Evolutionary conservation across 1,284 basidiomycete genomes (phyloP), one percentile per base, ranked within the genome.

Genomic region (Austroboletus novae-zelandiae): DNA sequence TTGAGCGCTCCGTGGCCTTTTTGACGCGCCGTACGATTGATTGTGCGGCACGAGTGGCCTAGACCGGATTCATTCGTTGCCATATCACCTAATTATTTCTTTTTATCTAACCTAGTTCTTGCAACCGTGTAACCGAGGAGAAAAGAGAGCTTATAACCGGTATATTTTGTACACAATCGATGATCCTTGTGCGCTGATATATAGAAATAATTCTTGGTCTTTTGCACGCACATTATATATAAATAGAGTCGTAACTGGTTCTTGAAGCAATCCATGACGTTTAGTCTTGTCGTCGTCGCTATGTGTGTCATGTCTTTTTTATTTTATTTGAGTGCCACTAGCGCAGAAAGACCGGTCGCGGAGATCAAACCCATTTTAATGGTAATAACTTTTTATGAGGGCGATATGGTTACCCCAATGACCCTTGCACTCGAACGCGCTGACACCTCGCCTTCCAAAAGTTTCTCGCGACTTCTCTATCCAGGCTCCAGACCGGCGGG

Each of bases 341-440:
- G 46, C 47, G 54, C 46, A 52, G 56, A 51, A 47, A 30, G 40
- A 9, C 40, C 32, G 29, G 45, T 67, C 64, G 66, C 66, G 66
- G 66, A 68, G 66, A 67, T 68, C 65, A 54, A 65, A 60, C 54
- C 40, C 25, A 14, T 36, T 27, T 40, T 34, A n/a, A 20, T 27
- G 55, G 51, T 10, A 61, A 48, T 48, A 5, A 42, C 48, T n/a
- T 18, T 36, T 43, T 36, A 39, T 31, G 10, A 39, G 37, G 43
- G 25, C 18, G 32, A 10, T 14, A 44, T 25, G 31, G 44, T 49
- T 37, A 41, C 48, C 47, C 45, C 41, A 54, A 15, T 17, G 3
- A 15, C 35, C n/a, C n/a, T 36, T 25, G 25, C 25, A 25, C 25
- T 25, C 25, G 25, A 25, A 25, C 25, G 5, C 8, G 25, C 25